Evolutionary conservation across 2,329 filamentous ascomycete species (phyloP), one percentile per base, ranked within the genome.

Genomic region (Ceratocystis ficicola): DNA sequence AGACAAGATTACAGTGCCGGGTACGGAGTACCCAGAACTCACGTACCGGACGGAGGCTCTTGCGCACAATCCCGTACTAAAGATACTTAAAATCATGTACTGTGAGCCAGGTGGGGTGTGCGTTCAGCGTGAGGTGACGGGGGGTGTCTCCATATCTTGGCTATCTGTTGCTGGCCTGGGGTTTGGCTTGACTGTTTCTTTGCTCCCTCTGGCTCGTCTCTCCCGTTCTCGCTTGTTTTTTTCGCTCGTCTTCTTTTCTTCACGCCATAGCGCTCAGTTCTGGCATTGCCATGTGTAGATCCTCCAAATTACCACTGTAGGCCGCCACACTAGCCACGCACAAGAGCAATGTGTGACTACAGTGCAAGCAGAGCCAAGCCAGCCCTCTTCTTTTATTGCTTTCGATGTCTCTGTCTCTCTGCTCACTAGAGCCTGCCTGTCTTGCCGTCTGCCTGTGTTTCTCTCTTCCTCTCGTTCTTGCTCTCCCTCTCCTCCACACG

Each of bases 31-130:
- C 52, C 52, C 52, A 57, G 28, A 5, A 4, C 52, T n/a, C 52
- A 57, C 52, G 52, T 57, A 57, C 28, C 52, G 52, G 25, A 57
- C 20, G 52, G 28, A 57, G 52, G 52, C 52, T 57, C 52, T 57
- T 57, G 22, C 52, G 52, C 52, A 57, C 52, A 57, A 57, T 57
- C 52, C 52, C 52, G 52, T 57, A 57, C 52, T 57, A 57, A 57
- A 57, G 52, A 57, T 57, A 57, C 52, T 57, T 57, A 57, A 57
- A 57, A 57, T 30, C 12, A 7, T 57, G 52, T 57, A 57, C 52
- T 57, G 52, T 57, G 52, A 32, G 28, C 52, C 28, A 8, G 28
- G 52, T 8, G 22, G 25, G 52, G 52, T 15, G 52, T 57, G 52
- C 28, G 20, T 5, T 1, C n/a, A 2, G 22, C 15, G 20, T 20